phyloP scores from a whole-genome alignment of 2,329 filamentous ascomycete genomes.

The Aureobasidium sp. region DNA sequence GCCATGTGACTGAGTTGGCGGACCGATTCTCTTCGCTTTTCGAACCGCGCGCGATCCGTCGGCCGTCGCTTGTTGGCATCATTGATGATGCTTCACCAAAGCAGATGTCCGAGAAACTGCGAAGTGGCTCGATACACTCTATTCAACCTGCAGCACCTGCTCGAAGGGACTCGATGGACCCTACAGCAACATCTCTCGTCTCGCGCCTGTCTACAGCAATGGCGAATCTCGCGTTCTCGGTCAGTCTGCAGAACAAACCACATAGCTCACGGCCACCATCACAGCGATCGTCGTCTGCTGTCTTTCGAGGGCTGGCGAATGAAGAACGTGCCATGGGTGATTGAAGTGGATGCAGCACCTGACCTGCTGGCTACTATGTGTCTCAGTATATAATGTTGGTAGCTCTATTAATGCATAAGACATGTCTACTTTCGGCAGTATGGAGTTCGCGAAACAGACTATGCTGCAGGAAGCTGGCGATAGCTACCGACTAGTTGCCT shows the following conservation, averaged over 20 bases:
- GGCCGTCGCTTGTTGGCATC: not conserved
- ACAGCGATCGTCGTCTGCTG: constrained; percentile 9
- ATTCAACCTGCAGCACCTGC: not conserved
- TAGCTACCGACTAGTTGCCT: too few relatives aligned
- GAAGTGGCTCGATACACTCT: too few relatives aligned
- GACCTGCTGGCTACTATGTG: not conserved
- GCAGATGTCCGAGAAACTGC: not conserved
- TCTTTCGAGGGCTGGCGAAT: constrained; percentile 4
- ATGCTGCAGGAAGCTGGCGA: too few relatives aligned
- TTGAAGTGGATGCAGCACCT: not conserved
- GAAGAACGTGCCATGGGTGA: constrained; percentile 15
- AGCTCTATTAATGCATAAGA: not conserved
- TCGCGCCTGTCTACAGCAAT: not conserved
- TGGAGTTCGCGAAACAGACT: too few relatives aligned
- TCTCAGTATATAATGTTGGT: not conserved
- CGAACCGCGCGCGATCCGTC: not conserved
- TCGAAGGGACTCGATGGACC: not conserved
- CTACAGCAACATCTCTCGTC: not conserved
- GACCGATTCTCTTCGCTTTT: constrained; percentile 7
- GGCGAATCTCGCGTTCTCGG: not conserved
- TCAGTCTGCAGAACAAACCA: not conserved
- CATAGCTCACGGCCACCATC: not conserved
- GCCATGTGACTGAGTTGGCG: not conserved
- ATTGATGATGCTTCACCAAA: not conserved
- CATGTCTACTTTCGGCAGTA: too few relatives aligned